These are phyloP conservation scores for Orbilia quercus DNA, from an alignment of 2,329 filamentous ascomycete species.

Conservation along the genomic window DNA sequence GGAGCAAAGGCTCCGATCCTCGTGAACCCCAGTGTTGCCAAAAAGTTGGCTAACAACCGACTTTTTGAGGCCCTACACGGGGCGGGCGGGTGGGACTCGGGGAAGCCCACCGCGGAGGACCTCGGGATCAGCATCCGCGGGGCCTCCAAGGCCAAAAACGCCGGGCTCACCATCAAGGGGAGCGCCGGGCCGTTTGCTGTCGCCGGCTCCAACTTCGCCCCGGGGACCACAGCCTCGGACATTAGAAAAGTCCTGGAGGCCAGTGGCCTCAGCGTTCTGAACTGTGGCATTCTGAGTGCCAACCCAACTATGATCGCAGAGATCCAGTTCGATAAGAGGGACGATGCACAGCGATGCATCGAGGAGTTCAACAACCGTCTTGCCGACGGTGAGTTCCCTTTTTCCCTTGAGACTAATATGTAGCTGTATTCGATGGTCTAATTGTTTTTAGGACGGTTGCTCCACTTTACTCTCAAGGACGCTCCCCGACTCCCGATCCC, in stretches of 20 bases:
- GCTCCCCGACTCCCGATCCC: constrained; percentile 56
- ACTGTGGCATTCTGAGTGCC: constrained; percentile 75
- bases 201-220: constrained; percentile 83
- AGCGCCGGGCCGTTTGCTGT: constrained; percentile 77
- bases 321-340: constrained; percentile 77
- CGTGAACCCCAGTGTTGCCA: constrained; percentile 62
- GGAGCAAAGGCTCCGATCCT: constrained; percentile 63
- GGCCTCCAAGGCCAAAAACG: constrained; percentile 60
- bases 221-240: constrained; percentile 82
- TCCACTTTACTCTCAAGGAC: constrained; percentile 58
- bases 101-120: constrained; percentile 59
- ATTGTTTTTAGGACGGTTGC: constrained; percentile 56
- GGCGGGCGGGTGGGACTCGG: constrained; percentile 60
- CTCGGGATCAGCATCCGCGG: constrained; percentile 62
- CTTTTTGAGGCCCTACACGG: constrained; percentile 64
- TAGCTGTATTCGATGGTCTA: constrained; percentile 42
- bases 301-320: constrained; percentile 80
- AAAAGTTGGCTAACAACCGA: constrained; percentile 64
- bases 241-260: constrained; percentile 84
- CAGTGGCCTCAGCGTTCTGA: constrained; percentile 72
- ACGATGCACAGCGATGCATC: constrained; percentile 79
- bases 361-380: constrained; percentile 78
- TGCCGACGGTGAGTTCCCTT: constrained; percentile 69
- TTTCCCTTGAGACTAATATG: constrained; percentile 17
- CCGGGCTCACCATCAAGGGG: constrained; percentile 77